Base-by-base conservation (phyloP, 371 early-diverging fungal genomes). In the Mucor circinelloides region DNA sequence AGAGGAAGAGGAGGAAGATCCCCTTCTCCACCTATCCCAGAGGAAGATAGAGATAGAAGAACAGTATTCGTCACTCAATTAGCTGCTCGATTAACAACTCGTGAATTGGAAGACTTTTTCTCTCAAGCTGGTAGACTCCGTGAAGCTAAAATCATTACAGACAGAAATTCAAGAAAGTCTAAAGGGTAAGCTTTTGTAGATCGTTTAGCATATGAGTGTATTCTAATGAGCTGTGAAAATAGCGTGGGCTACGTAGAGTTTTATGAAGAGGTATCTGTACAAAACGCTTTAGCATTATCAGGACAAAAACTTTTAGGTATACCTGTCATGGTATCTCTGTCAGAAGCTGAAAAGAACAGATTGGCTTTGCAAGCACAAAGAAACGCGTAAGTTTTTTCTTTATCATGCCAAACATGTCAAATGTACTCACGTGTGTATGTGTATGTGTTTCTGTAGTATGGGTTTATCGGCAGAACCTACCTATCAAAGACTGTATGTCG, bases 11-110 rank as follows among this genome's bases (percentile, higher is more conserved):
- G 80, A 36, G 77, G 83, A 36, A 73, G 91, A 64, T 91, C 93
- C 28, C 91, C 88, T 56, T 90, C 92, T 19, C 92, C 93, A 13
- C 85, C 84, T 19, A 82, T 90, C 28, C 87, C 88, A 61, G 91
- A 90, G 71, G 79, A 85, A 23, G 89, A 92, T 65, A 89, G 97
- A 50, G 97, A 97, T 70, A 78, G 90, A 77, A 87, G 97, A 70
- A 98, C 98, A 3, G 96, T 98, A 15, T 97, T 97, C 82, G 93
- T 95, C 17, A 94, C 89, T 86, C 97, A 98, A 74, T 83, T 98
- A 12, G 91, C 97, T 13, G 91, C 92, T 23, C 89, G 94, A 27
- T 80, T 95, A 46, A 87, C 88, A 46, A 76, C 83, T 27, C 79
- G 90, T 54, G 98, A 98, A 69, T 83, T 98, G 40, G 85, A 87